Percentiles rank a stretch among this genome's conserved stretches.
phyloP scores from a whole-genome alignment of 352 stramenopile genomes.

The Phytophthora uliginosa region DNA sequence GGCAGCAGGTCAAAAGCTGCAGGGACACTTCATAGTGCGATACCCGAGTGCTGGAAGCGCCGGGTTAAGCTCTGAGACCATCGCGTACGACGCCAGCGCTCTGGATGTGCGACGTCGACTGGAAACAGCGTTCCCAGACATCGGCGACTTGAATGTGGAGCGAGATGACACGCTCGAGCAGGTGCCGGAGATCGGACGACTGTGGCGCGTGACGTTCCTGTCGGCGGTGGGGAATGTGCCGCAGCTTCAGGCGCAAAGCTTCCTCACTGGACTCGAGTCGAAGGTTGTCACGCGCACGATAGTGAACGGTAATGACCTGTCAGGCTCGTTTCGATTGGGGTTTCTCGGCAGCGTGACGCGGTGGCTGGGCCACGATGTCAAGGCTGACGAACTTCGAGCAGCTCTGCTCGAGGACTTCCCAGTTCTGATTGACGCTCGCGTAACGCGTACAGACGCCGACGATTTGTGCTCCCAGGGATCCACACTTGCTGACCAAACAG shows the following conservation, averaged over 20 bases:
- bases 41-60: slow-evolving; percentile 32
- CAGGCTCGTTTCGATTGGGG: slow-evolving; percentile 84
- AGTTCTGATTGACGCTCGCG: slow-evolving; percentile 70
- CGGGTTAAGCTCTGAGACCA: slow-evolving; percentile 41
- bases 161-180: slow-evolving; percentile 64
- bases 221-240: slow-evolving; percentile 86
- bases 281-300: slow-evolving; percentile 78
- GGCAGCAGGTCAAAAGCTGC: slow-evolving; percentile 87
- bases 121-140: slow-evolving; percentile 64
- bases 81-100: slow-evolving; percentile 83
- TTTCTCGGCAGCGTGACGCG: slow-evolving; percentile 76
- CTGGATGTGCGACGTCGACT: slow-evolving; percentile 65
- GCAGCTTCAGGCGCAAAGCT: slow-evolving; percentile 77
- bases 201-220: slow-evolving; percentile 94
- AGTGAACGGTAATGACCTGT: slow-evolving; percentile 88
- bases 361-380: slow-evolving; percentile 75
- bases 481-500: slow-evolving; percentile 63
- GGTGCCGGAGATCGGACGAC: slow-evolving; percentile 67
- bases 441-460: slow-evolving; percentile 76
- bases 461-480: slow-evolving; percentile 67
- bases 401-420: slow-evolving; percentile 58
- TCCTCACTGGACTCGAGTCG: slow-evolving; percentile 82
- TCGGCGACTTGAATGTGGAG: slow-evolving; percentile 60
- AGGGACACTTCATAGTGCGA: slow-evolving; percentile 78
- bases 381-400: slow-evolving; percentile 63